A percentile compares a stretch with the other conserved stretches of the same genome.
phyloP scores from a whole-genome alignment of 106 monocot species.

The Cymbidium sinense region DNA sequence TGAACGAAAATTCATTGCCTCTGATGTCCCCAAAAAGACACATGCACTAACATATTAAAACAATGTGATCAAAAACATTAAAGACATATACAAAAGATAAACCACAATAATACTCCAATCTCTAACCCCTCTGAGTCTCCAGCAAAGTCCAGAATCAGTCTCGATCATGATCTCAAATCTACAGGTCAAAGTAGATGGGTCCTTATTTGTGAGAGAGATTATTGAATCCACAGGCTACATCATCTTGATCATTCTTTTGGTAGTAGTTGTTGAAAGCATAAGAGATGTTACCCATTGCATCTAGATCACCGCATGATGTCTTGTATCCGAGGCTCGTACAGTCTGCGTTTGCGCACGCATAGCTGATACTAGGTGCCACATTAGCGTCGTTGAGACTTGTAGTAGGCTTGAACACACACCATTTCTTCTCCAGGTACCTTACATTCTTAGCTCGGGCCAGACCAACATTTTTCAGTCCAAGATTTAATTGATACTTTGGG shows the following conservation, averaged over 20 bases:
- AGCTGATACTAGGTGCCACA: conserved; percentile 29
- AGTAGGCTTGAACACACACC: conserved; percentile 62
- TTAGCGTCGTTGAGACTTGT: conserved; percentile 24
- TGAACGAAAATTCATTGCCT: conserved; percentile 1
- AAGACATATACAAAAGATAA: neutral
- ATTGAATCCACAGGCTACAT: conserved; percentile 29
- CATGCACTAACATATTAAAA: neutral
- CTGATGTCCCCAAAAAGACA: neutral
- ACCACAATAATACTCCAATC: neutral
- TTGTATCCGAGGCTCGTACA: conserved; percentile 59
- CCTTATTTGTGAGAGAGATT: conserved; percentile 23
- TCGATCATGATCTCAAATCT: conserved; percentile 64
- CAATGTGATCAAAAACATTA: conserved; percentile 9
- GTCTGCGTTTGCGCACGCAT: conserved; percentile 42
- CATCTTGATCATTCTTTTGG: conserved; percentile 42
- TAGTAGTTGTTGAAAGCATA: conserved; percentile 39
- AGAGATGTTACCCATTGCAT: conserved; percentile 26
- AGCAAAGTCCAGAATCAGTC: conserved; percentile 5
- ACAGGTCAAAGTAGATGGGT: conserved; percentile 46
- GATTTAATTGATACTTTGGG: conserved; percentile 36
- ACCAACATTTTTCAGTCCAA: conserved; percentile 1
- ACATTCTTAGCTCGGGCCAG: conserved; percentile 24
- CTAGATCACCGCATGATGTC: conserved; percentile 42
- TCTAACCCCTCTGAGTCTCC: conserved; percentile 5
- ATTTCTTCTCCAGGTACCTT: conserved; percentile 47